phyloP scores from a whole-genome alignment of 495 filamentous ascomycete species.

The Oleoguttula mirabilis region DNA sequence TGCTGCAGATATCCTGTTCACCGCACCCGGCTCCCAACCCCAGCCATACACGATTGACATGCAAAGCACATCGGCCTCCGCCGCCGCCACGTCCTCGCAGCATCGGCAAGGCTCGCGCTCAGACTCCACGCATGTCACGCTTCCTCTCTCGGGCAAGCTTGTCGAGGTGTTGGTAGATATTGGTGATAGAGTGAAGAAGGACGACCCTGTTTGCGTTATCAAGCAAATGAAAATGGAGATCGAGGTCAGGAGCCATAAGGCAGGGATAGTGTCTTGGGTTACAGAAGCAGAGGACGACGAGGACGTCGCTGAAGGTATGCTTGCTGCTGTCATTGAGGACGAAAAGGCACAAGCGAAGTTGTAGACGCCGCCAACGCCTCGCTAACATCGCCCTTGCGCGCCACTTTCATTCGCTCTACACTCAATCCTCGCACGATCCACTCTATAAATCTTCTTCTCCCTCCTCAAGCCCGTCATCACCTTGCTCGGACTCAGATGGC shows the following conservation, averaged over 20 bases:
- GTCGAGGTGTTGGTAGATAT: conserved; percentile 45
- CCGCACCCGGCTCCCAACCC: conserved; percentile 28
- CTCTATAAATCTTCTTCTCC: no score
- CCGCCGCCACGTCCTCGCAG: conserved; percentile 35
- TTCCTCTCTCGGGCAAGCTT: conserved; percentile 47
- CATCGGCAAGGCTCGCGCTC: conserved; percentile 41
- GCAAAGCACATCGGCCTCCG: conserved; percentile 37
- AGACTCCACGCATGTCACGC: conserved; percentile 43
- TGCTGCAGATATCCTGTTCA: conserved; percentile 44
- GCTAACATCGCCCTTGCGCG: no score
- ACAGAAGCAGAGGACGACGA: conserved; percentile 47
- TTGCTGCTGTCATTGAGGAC: conserved; percentile 42
- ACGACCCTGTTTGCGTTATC: conserved; percentile 48
- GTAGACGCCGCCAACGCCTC: no score
- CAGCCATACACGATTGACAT: conserved; percentile 36
- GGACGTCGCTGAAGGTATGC: conserved; percentile 46
- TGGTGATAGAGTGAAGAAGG: conserved; percentile 40
- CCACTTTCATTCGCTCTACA: no score
- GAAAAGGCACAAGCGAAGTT: conserved; percentile 18
- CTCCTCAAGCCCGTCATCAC: not conserved
- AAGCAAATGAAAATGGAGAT: conserved; percentile 62
- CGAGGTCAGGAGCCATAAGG: conserved; percentile 41
- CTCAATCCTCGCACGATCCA: no score
- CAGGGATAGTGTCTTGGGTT: conserved; percentile 43
- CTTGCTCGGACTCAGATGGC: not conserved